phyloP scores from a whole-genome alignment of 2,329 filamentous ascomycete species.

The Epichloe sylvatica region DNA sequence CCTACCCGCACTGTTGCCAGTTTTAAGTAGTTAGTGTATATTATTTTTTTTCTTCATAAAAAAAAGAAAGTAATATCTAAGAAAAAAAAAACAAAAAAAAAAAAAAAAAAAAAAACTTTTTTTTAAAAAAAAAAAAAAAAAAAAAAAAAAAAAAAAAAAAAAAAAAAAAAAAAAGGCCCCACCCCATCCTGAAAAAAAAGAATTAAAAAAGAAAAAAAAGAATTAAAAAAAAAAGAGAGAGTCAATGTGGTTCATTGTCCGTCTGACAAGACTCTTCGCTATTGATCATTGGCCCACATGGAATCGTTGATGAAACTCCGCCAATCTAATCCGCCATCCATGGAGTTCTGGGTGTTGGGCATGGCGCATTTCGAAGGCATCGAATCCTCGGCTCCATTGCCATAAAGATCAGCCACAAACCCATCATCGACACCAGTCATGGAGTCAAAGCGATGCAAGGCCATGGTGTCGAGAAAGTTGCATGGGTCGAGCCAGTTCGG shows the following conservation, averaged over 20 bases:
- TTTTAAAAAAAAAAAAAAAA: too few species aligned
- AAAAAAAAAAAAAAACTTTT: too few species aligned
- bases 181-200: too few species aligned
- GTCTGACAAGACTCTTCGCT: neutral
- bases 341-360: neutral
- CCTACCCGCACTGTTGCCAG: too few species aligned
- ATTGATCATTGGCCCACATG: slow-evolving; percentile 21
- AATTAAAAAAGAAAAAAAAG: too few species aligned
- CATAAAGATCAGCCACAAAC: neutral
- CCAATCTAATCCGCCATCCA: slow-evolving; percentile 17
- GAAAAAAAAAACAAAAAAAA: too few species aligned
- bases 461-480: neutral
- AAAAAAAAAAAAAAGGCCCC: too few species aligned
- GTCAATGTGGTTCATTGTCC: neutral
- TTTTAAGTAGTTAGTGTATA: too few species aligned
- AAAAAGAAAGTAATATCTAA: too few species aligned
- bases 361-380: slow-evolving; percentile 3
- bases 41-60: too few species aligned
- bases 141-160: too few species aligned
- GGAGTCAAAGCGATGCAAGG: slow-evolving; percentile 1
- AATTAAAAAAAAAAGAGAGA: too few species aligned
- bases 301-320: slow-evolving; percentile 18
- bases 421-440: slow-evolving; percentile 3
- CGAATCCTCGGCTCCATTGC: neutral
- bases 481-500: neutral